Evolutionary conservation across 768 basidiomycete species (phyloP).

Genomic region (Mycena filopes): DNA sequence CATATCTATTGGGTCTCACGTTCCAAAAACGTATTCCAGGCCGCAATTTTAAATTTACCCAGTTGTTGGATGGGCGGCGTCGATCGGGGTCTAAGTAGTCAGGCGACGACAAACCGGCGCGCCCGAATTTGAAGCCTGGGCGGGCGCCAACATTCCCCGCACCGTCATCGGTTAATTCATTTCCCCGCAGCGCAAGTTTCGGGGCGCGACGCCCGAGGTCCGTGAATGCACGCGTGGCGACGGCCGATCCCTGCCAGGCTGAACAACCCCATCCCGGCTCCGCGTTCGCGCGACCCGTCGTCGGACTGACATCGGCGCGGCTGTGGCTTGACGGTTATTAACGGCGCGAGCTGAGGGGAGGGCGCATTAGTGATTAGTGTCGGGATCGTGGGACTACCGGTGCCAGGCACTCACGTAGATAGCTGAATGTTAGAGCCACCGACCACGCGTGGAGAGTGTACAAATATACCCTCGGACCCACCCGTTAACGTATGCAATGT

Average conservation of each 20-base stretch:
- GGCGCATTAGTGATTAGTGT: no score
- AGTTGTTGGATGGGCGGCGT: no score
- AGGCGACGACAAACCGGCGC: background rate
- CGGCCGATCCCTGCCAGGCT: background rate
- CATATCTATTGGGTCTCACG: background rate
- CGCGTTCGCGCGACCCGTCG: slow-evolving; percentile 17
- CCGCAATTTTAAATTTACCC: background rate
- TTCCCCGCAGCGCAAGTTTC: background rate
- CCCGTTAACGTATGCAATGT: no score
- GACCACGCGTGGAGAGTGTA: no score
- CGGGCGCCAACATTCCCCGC: background rate
- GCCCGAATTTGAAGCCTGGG: no score
- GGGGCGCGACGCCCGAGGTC: background rate
- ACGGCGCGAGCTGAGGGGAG: no score
- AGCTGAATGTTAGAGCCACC: no score
- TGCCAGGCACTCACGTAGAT: no score
- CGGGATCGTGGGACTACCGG: no score
- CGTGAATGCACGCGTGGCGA: slow-evolving; percentile 1
- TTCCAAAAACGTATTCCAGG: background rate
- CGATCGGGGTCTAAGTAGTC: background rate
- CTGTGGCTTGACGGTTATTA: no score
- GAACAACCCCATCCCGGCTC: slow-evolving; percentile 5
- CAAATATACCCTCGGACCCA: no score
- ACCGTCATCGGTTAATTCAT: background rate
- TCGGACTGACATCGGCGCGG: background rate